A percentile compares a stretch with the other conserved stretches of the same genome.
These are phyloP conservation scores for Leishmania turanica DNA, from an alignment of 208 protist genomes.

Conservation along the genomic window DNA sequence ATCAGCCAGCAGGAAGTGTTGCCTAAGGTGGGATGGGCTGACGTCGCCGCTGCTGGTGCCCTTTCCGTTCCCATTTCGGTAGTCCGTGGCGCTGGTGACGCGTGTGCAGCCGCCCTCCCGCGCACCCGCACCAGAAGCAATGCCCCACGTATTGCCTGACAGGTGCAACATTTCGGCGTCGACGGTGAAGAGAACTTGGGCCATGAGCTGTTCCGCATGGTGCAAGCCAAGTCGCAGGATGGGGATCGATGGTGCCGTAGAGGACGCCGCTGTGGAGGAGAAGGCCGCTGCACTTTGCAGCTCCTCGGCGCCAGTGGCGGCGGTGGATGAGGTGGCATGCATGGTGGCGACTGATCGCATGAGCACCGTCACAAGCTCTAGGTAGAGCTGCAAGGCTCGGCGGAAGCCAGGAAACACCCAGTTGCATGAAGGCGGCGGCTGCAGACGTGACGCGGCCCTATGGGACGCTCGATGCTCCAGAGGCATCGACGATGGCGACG, in stretches of 20 bases:
- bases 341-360: constrained; percentile 24
- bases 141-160: constrained; percentile 26
- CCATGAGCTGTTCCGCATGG: constrained; percentile 27
- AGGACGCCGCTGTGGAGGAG: not conserved
- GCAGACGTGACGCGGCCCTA: not conserved
- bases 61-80: not conserved
- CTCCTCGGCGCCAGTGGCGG: not conserved
- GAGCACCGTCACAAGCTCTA: constrained; percentile 22
- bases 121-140: not conserved
- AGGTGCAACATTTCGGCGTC: constrained; percentile 34
- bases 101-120: not conserved
- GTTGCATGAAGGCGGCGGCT: constrained; percentile 11
- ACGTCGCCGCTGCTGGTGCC: not conserved
- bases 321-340: constrained; percentile 3
- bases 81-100: not conserved
- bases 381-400: constrained; percentile 28
- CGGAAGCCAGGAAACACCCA: constrained; percentile 37
- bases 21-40: not conserved
- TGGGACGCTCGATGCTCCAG: not conserved
- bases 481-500: not conserved
- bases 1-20: not conserved
- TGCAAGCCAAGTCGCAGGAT: constrained; percentile 21
- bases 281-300: not conserved
- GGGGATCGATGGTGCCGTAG: constrained; percentile 8
- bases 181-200: constrained; percentile 26